Percentiles rank a stretch among this genome's conserved stretches.
Conservation (phyloP, 305 asterid species). For the Salvia sclarea region DNA sequence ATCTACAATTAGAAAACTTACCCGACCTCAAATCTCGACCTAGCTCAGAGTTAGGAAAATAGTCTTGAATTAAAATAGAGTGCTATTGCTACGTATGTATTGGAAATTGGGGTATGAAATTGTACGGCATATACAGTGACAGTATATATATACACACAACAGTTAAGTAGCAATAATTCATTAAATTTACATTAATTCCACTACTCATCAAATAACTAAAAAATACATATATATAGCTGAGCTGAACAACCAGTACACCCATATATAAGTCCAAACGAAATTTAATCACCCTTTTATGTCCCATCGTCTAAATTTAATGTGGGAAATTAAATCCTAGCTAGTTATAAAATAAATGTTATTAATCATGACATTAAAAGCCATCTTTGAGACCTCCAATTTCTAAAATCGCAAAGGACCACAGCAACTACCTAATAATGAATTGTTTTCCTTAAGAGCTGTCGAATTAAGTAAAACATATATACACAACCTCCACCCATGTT, state of each 20-base stretch:
- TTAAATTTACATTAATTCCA: neutral
- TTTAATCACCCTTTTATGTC: slow-evolving; percentile 17
- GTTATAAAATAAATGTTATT: slow-evolving; percentile 34
- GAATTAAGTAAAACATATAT: slow-evolving; percentile 15
- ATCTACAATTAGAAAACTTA: neutral
- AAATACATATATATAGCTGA: no score
- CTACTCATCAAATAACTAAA: neutral
- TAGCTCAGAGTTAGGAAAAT: neutral
- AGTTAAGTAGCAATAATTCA: no score
- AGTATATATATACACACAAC: no score
- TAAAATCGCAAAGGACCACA: slow-evolving; percentile 36
- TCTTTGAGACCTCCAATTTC: no score
- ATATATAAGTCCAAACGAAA: neutral
- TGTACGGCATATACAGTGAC: no score
- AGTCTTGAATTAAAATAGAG: neutral
- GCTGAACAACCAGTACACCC: neutral
- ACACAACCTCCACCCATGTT: slow-evolving; percentile 17
- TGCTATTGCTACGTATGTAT: no score
- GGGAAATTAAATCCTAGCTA: slow-evolving; percentile 32
- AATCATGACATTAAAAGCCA: slow-evolving; percentile 34
- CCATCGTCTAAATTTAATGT: slow-evolving; percentile 13
- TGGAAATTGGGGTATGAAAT: no score
- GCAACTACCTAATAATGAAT: slow-evolving; percentile 43
- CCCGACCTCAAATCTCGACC: neutral
- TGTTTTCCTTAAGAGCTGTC: slow-evolving; percentile 22